Conservation (phyloP, 2,329 filamentous ascomycete genomes). For the Aspergillus costaricaensis region DNA sequence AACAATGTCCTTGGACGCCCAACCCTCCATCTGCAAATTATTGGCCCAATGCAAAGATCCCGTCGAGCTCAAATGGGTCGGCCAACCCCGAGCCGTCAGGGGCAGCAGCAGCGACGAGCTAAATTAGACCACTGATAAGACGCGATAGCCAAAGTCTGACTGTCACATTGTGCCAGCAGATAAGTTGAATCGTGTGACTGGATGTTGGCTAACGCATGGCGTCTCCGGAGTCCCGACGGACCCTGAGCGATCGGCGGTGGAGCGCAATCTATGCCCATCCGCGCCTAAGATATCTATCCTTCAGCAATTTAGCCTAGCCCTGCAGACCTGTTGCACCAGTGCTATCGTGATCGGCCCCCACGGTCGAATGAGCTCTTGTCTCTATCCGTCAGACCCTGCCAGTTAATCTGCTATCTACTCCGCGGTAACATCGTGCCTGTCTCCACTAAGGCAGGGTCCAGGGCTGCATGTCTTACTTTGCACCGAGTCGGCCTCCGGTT, state of each 20-base stretch:
- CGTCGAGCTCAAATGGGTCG: neutral
- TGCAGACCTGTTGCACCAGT: too few relatives aligned
- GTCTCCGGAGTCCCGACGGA: neutral
- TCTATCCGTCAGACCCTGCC: neutral
- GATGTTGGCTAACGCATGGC: neutral
- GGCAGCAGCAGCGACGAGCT: neutral
- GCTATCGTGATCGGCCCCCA: neutral
- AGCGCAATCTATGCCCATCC: neutral
- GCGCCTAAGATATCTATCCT: neutral
- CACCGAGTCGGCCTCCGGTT: neutral
- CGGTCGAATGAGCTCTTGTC: neutral
- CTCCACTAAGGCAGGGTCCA: neutral
- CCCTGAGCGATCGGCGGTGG: neutral
- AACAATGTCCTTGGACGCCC: neutral
- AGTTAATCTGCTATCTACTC: neutral
- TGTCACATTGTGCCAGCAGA: slow-evolving; percentile 12
- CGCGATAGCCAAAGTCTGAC: slow-evolving; percentile 6
- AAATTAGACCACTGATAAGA: neutral
- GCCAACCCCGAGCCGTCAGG: neutral
- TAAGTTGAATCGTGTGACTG: neutral
- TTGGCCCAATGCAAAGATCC: too few relatives aligned
- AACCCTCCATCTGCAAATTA: too few relatives aligned
- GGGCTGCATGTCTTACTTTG: neutral
- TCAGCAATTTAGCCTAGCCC: neutral
- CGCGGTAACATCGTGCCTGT: neutral